Percentiles rank a stretch among this genome's conserved stretches.
Conservation (phyloP, 2,329 filamentous ascomycete species). For the Pezicula radicicola region DNA sequence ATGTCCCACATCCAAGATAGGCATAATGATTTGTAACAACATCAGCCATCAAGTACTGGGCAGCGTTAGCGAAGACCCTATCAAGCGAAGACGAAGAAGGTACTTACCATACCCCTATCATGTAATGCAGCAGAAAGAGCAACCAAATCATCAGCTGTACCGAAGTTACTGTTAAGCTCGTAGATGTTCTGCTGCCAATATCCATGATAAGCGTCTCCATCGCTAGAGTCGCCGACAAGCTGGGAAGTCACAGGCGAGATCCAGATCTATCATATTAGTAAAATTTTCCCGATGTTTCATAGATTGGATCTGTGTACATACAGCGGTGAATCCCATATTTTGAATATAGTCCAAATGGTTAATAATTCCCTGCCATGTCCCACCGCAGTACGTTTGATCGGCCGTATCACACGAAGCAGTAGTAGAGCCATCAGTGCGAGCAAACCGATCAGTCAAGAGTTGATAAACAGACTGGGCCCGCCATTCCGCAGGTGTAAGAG, state of each 20-base stretch:
- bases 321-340: constrained; percentile 37
- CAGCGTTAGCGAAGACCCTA: neutral
- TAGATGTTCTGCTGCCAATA: constrained; percentile 46
- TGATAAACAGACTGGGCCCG: constrained; percentile 41
- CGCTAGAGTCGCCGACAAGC: constrained; percentile 29
- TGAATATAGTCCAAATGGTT: constrained; percentile 40
- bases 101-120: constrained; percentile 37
- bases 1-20: constrained; percentile 24
- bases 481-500: constrained; percentile 31
- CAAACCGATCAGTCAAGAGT: constrained; percentile 43
- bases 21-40: constrained; percentile 48
- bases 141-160: constrained; percentile 41
- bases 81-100: constrained; percentile 20
- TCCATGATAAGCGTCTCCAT: constrained; percentile 40
- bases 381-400: constrained; percentile 41
- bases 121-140: constrained; percentile 42
- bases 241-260: constrained; percentile 41
- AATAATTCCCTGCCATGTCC: constrained; percentile 38
- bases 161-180: constrained; percentile 44
- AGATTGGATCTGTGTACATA: constrained; percentile 4
- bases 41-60: constrained; percentile 46
- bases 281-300: neutral
- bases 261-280: constrained; percentile 30
- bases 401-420: constrained; percentile 18
- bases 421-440: constrained; percentile 34